Percentiles rank a stretch among this genome's conserved stretches.
These are phyloP conservation scores for Debaryomyces prosopidis DNA, from an alignment of 805 yeast species.

Conservation along the genomic window DNA sequence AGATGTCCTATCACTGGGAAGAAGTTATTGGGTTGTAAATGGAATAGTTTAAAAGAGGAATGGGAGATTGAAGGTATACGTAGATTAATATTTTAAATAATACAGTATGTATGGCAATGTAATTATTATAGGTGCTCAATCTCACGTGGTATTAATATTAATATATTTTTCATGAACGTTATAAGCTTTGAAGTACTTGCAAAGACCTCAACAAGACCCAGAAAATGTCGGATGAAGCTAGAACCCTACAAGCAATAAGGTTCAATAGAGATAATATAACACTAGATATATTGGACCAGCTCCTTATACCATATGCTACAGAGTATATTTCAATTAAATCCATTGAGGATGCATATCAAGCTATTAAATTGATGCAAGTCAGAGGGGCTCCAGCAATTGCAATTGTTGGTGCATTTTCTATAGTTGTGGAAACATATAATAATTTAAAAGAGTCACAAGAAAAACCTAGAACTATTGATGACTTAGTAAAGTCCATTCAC, in stretches of 20 bases:
- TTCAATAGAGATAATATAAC: conserved; percentile 49
- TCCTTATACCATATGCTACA: conserved; percentile 77
- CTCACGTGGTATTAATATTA: not conserved
- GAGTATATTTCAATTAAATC: conserved; percentile 60
- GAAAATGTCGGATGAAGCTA: not conserved
- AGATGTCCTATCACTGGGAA: conserved; percentile 84
- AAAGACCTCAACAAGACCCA: not conserved
- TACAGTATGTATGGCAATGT: not conserved
- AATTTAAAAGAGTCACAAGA: conserved; percentile 16
- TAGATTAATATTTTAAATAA: conserved; percentile 58
- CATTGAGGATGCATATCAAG: conserved; percentile 75
- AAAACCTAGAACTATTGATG: conserved; percentile 23
- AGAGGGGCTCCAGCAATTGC: conserved; percentile 99
- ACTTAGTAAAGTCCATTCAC: conserved; percentile 53
- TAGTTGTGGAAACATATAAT: conserved; percentile 64
- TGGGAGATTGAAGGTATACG: conserved; percentile 81
- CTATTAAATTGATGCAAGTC: conserved; percentile 89
- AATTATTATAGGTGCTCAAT: not conserved
- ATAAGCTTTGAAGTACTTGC: not conserved
- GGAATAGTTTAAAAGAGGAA: conserved; percentile 52
- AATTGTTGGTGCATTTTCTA: conserved; percentile 84
- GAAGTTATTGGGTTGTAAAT: conserved; percentile 68
- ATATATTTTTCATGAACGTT: no score
- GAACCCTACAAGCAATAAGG: conserved; percentile 59
- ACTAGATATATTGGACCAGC: conserved; percentile 75